Conservation (phyloP, 1,284 basidiomycete genomes). For the Leccinum solheimii region DNA sequence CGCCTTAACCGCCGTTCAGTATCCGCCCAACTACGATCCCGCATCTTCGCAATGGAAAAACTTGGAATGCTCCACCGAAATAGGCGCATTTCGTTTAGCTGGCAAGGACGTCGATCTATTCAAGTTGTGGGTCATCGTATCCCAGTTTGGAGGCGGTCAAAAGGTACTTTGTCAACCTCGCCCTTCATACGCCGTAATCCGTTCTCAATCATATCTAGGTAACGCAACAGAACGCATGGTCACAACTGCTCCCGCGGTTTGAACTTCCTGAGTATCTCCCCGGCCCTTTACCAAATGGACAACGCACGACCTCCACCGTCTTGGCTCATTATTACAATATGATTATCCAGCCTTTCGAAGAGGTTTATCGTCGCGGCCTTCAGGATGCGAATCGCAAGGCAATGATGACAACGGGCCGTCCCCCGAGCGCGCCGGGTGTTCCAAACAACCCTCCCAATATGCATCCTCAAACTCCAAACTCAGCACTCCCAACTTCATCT, state of each 20-base stretch:
- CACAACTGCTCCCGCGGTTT: conserved; percentile 54
- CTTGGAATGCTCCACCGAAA: conserved; percentile 57
- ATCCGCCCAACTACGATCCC: conserved; percentile 58
- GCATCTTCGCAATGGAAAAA: conserved; percentile 59
- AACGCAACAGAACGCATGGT: conserved; percentile 47
- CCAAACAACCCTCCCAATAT: conserved; percentile 20
- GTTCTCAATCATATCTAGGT: conserved; percentile 21
- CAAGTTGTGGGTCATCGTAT: conserved; percentile 62
- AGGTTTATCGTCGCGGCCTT: conserved; percentile 60
- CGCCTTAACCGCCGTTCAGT: conserved; percentile 56
- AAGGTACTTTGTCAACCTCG: conserved; percentile 44
- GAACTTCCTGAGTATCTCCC: conserved; percentile 65
- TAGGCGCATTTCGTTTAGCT: conserved; percentile 64
- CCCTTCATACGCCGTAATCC: conserved; percentile 9
- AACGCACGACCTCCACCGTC: conserved; percentile 47
- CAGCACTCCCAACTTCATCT: conserved; percentile 16
- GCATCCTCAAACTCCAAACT: conserved; percentile 16
- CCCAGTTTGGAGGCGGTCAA: conserved; percentile 54
- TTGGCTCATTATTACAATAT: conserved; percentile 59
- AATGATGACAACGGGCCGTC: conserved; percentile 39
- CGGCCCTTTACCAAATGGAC: conserved; percentile 42
- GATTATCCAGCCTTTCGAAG: conserved; percentile 69
- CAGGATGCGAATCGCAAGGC: conserved; percentile 51
- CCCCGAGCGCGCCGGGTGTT: conserved; percentile 16
- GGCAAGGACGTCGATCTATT: conserved; percentile 81